phyloP scores from a whole-genome alignment of 805 yeast species.

The Candida patagonica region DNA sequence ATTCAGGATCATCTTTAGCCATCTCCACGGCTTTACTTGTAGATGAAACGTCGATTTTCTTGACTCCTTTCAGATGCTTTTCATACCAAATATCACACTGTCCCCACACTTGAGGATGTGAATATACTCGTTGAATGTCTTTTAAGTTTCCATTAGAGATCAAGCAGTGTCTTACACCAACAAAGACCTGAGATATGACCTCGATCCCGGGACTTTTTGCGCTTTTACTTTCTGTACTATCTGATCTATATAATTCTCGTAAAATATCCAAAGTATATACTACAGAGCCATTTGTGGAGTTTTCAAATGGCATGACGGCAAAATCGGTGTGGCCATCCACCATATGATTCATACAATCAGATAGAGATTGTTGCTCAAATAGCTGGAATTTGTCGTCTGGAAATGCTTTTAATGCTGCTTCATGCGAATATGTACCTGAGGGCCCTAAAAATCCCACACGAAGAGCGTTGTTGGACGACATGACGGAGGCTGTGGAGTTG shows the following conservation, averaged over 20 bases:
- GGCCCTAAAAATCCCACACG: conserved; percentile 72
- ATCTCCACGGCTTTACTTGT: conserved; percentile 79
- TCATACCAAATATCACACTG: conserved; percentile 58
- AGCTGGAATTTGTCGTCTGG: conserved; percentile 24
- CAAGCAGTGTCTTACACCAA: conserved; percentile 71
- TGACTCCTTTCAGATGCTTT: conserved; percentile 29
- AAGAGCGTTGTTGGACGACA: too few relatives aligned
- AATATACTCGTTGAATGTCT: conserved; percentile 51
- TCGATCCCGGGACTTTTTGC: conserved; percentile 31
- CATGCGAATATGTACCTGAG: conserved; percentile 86
- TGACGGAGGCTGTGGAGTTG: too few relatives aligned
- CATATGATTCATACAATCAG: conserved; percentile 54
- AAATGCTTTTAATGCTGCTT: conserved; percentile 32
- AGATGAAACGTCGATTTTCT: conserved; percentile 58
- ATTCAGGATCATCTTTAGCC: conserved; percentile 35
- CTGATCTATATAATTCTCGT: conserved; percentile 35
- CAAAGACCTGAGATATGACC: conserved; percentile 72
- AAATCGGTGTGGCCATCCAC: conserved; percentile 42
- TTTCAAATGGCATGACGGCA: conserved; percentile 84
- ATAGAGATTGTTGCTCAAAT: conserved; percentile 20
- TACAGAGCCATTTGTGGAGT: conserved; percentile 92
- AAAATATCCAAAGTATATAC: conserved; percentile 74
- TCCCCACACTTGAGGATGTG: conserved; percentile 99
- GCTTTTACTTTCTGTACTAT: neutral
- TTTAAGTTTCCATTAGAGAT: conserved; percentile 38